A percentile compares a stretch with the other conserved stretches of the same genome.
Evolutionary conservation across 352 stramenopile species (phyloP).

Genomic region (Phytophthora sp.): DNA sequence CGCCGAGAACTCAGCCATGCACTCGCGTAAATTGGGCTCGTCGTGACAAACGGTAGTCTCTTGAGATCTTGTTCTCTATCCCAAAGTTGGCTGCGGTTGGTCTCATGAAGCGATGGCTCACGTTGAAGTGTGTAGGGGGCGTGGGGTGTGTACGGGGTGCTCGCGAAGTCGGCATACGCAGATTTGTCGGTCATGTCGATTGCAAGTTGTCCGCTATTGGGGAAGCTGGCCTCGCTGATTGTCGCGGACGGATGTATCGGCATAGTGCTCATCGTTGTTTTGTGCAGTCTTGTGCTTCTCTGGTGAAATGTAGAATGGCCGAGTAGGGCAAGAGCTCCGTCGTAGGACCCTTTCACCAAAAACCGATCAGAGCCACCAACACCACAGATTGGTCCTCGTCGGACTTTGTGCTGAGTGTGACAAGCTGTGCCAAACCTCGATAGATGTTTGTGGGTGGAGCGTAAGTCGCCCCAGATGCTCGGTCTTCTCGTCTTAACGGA

Average conservation of each 20-base stretch:
- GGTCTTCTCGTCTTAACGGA: neutral
- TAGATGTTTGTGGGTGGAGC: too few species aligned
- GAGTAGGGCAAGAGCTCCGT: neutral
- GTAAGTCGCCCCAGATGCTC: neutral
- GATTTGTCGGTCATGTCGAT: conserved; percentile 12
- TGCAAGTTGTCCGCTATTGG: conserved; percentile 1
- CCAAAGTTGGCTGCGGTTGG: neutral
- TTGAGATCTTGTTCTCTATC: neutral
- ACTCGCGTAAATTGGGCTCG: neutral
- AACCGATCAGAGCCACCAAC: too few species aligned
- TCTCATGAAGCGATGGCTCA: neutral
- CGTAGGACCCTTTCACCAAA: too few species aligned
- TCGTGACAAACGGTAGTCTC: neutral
- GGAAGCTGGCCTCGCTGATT: conserved; percentile 1
- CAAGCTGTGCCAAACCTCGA: too few species aligned
- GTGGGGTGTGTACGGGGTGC: conserved; percentile 6
- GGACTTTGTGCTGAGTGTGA: too few species aligned
- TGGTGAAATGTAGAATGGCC: neutral
- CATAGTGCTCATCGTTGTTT: neutral
- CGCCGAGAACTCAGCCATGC: neutral
- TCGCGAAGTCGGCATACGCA: conserved; percentile 3
- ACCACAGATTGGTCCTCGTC: neutral
- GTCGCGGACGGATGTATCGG: neutral
- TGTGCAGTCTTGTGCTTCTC: neutral
- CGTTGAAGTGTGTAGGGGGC: neutral